phyloP scores from a whole-genome alignment of 2,329 filamentous ascomycete species.

The Corinectria fuckeliana region DNA sequence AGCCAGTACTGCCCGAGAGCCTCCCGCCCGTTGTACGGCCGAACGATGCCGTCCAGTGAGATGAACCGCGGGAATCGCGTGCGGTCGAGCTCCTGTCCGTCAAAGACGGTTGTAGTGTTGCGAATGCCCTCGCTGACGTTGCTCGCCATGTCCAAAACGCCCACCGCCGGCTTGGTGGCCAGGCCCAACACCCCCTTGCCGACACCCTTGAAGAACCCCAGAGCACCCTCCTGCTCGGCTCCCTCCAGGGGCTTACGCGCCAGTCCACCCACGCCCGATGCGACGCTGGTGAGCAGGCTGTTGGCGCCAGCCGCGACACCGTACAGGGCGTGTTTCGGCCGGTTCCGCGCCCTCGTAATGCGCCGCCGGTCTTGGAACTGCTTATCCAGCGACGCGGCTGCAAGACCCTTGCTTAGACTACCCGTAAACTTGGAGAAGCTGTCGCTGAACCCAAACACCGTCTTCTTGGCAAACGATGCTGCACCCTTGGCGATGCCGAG shows the following conservation, averaged over 20 bases:
- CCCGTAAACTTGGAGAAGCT: conserved; percentile 98
- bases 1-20: conserved; percentile 98
- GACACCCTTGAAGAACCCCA: conserved; percentile 96
- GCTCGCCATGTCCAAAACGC: conserved; percentile 94
- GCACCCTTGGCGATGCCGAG: conserved; percentile 96
- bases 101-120: conserved; percentile 98
- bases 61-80: conserved; percentile 94
- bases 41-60: conserved; percentile 88
- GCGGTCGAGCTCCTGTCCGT: conserved; percentile 90
- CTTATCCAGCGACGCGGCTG: conserved; percentile 95
- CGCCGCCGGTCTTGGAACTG: conserved; percentile 97
- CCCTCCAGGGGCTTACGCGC: conserved; percentile 94
- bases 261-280: conserved; percentile 90
- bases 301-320: conserved; percentile 95
- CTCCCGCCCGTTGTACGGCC: conserved; percentile 93
- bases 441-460: conserved; percentile 95
- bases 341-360: conserved; percentile 90
- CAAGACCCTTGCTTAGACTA: conserved; percentile 94
- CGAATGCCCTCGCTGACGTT: conserved; percentile 97
- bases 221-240: conserved; percentile 90
- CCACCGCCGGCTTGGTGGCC: conserved; percentile 96
- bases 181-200: conserved; percentile 93
- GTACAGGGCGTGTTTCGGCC: conserved; percentile 96
- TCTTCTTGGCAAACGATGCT: conserved; percentile 97
- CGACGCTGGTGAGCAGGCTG: conserved; percentile 89